Conservation (phyloP, 2,329 filamentous ascomycete genomes). For the Apiospora hydei region DNA sequence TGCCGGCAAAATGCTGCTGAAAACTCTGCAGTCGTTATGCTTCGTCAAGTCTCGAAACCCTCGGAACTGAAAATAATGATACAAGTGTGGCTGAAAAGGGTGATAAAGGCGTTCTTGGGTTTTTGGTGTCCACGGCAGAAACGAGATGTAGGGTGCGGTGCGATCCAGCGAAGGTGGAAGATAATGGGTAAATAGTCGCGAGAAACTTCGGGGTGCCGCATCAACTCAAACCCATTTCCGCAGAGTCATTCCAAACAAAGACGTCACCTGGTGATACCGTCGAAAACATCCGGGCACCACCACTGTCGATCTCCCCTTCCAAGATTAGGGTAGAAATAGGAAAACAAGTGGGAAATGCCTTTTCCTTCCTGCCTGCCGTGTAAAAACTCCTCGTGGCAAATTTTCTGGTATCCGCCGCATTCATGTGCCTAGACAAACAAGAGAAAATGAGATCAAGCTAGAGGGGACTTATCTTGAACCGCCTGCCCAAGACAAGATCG, state of each 20-base stretch:
- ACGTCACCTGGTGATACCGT: conserved; percentile 18
- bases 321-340: conserved; percentile 31
- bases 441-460: conserved; percentile 33
- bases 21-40: conserved; percentile 45
- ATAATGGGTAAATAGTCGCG: conserved; percentile 19
- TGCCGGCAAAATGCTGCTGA: conserved; percentile 39
- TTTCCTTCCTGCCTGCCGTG: conserved; percentile 45
- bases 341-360: conserved; percentile 41
- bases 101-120: conserved; percentile 35
- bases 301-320: conserved; percentile 25
- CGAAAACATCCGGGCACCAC: conserved; percentile 18
- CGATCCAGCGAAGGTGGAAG: conserved; percentile 35
- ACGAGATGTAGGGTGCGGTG: conserved; percentile 36
- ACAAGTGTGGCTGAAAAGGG: conserved; percentile 43
- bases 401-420: conserved; percentile 41
- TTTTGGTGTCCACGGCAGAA: conserved; percentile 37
- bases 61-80: conserved; percentile 46
- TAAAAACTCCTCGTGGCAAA: conserved; percentile 43
- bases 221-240: conserved; percentile 17
- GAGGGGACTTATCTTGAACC: conserved; percentile 26
- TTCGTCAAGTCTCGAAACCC: conserved; percentile 44
- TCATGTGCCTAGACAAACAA: conserved; percentile 39
- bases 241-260: conserved; percentile 31
- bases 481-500: conserved; percentile 12
- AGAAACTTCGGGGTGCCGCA: conserved; percentile 20